Conservation (phyloP, 345 rosid species). For the Geranium rotundifolium region DNA sequence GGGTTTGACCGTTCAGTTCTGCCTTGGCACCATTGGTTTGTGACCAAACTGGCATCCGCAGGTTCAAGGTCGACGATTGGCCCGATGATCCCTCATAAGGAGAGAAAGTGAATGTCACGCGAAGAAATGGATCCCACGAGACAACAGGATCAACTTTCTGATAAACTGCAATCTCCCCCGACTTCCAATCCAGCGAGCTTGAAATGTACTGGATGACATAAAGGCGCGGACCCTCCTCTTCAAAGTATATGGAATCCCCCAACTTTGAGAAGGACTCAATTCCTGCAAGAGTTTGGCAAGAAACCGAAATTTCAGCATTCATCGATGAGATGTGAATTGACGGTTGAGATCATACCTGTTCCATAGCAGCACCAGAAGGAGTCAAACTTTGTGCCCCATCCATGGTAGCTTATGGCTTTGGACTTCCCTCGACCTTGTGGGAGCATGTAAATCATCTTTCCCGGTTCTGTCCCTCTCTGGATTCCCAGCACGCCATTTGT, state of each 20-base stretch:
- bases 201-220: slow-evolving; percentile 74
- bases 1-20: slow-evolving; percentile 37
- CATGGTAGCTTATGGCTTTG: slow-evolving; percentile 58
- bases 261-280: slow-evolving; percentile 85
- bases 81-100: slow-evolving; percentile 29
- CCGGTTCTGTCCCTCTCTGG: slow-evolving; percentile 88
- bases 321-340: background rate
- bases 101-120: slow-evolving; percentile 38
- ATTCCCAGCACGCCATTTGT: slow-evolving; percentile 82
- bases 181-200: slow-evolving; percentile 63
- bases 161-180: slow-evolving; percentile 34
- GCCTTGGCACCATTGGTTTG: slow-evolving; percentile 45
- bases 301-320: background rate
- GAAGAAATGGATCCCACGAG: slow-evolving; percentile 57
- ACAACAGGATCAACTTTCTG: slow-evolving; percentile 60
- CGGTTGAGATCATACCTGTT: slow-evolving; percentile 38
- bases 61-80: slow-evolving; percentile 46
- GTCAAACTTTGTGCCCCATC: slow-evolving; percentile 67
- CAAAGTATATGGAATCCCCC: slow-evolving; percentile 89
- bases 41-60: slow-evolving; percentile 74
- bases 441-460: slow-evolving; percentile 95
- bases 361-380: slow-evolving; percentile 99
- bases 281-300: slow-evolving; percentile 21
- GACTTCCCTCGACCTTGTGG: slow-evolving; percentile 69
- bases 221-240: slow-evolving; percentile 71